These are phyloP conservation scores for Chaetomidium leptoderma DNA, from an alignment of 495 filamentous ascomycete genomes.

Conservation along the genomic window DNA sequence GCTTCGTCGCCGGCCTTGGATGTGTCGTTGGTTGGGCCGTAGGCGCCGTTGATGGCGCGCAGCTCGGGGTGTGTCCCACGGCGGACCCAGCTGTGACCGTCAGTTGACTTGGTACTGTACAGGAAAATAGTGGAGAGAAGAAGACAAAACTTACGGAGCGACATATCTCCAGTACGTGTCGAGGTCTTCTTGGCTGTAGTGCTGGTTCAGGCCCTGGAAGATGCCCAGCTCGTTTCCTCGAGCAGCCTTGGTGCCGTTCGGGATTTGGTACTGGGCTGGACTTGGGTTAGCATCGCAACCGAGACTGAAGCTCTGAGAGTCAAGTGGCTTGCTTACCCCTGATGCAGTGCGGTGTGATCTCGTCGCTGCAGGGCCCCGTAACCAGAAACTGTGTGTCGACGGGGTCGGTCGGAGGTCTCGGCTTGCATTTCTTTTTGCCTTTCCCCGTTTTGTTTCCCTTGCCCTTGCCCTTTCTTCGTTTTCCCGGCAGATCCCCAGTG, in stretches of 20 bases:
- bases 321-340: slow-evolving; percentile 28
- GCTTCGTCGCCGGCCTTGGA: slow-evolving; percentile 33
- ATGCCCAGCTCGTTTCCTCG: slow-evolving; percentile 36
- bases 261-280: slow-evolving; percentile 33
- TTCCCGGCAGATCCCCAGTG: background rate
- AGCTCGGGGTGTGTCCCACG: slow-evolving; percentile 36
- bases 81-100: slow-evolving; percentile 29
- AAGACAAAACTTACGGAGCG: slow-evolving; percentile 22
- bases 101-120: background rate
- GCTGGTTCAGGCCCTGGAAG: slow-evolving; percentile 33
- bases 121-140: slow-evolving; percentile 1
- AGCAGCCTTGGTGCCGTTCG: slow-evolving; percentile 26
- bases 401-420: background rate
- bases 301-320: background rate
- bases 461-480: background rate
- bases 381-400: slow-evolving; percentile 18
- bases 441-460: slow-evolving; percentile 2
- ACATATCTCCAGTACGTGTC: slow-evolving; percentile 56
- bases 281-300: background rate
- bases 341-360: slow-evolving; percentile 34
- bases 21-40: slow-evolving; percentile 31
- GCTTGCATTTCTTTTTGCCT: slow-evolving; percentile 19
- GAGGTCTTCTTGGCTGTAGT: slow-evolving; percentile 52
- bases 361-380: slow-evolving; percentile 26
- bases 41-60: slow-evolving; percentile 37